phyloP scores from a whole-genome alignment of 768 basidiomycete species.

The Trametes elegans region DNA sequence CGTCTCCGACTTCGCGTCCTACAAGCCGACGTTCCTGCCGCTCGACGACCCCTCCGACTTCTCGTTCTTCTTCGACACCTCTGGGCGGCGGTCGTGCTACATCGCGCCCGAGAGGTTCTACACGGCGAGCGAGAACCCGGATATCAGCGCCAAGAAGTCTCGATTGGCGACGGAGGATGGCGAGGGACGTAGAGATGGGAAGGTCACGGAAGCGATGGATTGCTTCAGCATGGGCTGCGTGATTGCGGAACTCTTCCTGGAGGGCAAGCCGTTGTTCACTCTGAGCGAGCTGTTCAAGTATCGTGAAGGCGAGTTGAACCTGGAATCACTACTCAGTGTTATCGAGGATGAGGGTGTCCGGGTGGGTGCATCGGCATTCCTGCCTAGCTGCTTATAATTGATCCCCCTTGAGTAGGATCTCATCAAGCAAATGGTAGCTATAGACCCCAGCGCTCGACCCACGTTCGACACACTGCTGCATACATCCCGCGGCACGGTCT shows the following conservation, averaged over 20 bases:
- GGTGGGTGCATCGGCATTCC: conserved; percentile 45
- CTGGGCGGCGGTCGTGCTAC: conserved; percentile 91
- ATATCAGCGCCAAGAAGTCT: conserved; percentile 67
- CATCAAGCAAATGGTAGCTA: conserved; percentile 86
- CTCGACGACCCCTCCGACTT: conserved; percentile 97
- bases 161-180: conserved; percentile 49
- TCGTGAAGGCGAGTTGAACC: conserved; percentile 76
- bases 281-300: conserved; percentile 96
- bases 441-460: conserved; percentile 75
- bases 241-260: conserved; percentile 92
- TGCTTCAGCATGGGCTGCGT: conserved; percentile 95
- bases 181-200: conserved; percentile 71
- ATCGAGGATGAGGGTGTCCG: conserved; percentile 83
- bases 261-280: conserved; percentile 90
- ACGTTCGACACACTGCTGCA: conserved; percentile 80
- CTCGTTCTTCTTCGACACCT: conserved; percentile 97
- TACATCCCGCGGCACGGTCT: conserved; percentile 70
- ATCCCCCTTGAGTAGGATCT: conserved; percentile 52
- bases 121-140: conserved; percentile 60
- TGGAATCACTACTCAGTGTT: conserved; percentile 65
- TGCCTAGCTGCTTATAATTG: neutral
- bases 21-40: conserved; percentile 94
- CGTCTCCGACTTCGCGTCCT: conserved; percentile 90
- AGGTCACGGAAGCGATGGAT: conserved; percentile 95
- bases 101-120: conserved; percentile 96